Evolutionary conservation across 371 early-diverging fungal genomes (phyloP).

Genomic region (Mucor irregularis): DNA sequence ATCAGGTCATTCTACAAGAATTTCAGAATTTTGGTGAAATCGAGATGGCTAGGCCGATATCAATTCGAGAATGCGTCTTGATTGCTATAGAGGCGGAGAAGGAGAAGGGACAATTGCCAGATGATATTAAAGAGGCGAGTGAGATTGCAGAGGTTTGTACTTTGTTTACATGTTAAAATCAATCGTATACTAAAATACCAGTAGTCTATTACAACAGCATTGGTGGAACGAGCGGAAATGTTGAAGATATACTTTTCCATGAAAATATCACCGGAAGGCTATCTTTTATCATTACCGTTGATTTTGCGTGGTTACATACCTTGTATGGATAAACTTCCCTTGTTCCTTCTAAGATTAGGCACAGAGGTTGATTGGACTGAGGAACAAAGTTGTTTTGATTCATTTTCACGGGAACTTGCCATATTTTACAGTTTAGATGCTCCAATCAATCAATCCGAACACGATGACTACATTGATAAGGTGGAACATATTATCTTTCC

Average conservation of each 20-base stretch:
- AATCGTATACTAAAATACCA: background rate
- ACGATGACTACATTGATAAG: conserved; percentile 53
- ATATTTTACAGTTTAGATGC: conserved; percentile 78
- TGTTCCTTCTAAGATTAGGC: conserved; percentile 78
- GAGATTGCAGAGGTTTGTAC: conserved; percentile 57
- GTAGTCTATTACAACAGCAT: conserved; percentile 54
- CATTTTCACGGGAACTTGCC: conserved; percentile 72
- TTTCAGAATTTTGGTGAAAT: conserved; percentile 87
- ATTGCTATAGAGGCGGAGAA: conserved; percentile 47
- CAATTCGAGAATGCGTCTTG: conserved; percentile 72
- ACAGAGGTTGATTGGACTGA: conserved; percentile 89
- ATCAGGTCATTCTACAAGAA: conserved; percentile 78
- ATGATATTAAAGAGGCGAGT: conserved; percentile 48
- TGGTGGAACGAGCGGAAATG: conserved; percentile 75
- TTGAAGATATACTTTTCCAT: conserved; percentile 86
- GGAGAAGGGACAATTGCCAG: conserved; percentile 39
- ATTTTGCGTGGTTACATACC: conserved; percentile 79
- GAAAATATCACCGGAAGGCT: conserved; percentile 60
- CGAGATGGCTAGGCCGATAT: conserved; percentile 57
- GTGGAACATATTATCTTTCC: conserved; percentile 82
- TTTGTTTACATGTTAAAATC: background rate
- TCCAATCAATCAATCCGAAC: conserved; percentile 34
- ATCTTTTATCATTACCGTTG: conserved; percentile 74
- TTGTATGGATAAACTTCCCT: conserved; percentile 79
- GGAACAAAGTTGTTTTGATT: conserved; percentile 79